These are phyloP conservation scores for Solanum infundibuliforme DNA, from an alignment of 257 asterid genomes.

Conservation along the genomic window DNA sequence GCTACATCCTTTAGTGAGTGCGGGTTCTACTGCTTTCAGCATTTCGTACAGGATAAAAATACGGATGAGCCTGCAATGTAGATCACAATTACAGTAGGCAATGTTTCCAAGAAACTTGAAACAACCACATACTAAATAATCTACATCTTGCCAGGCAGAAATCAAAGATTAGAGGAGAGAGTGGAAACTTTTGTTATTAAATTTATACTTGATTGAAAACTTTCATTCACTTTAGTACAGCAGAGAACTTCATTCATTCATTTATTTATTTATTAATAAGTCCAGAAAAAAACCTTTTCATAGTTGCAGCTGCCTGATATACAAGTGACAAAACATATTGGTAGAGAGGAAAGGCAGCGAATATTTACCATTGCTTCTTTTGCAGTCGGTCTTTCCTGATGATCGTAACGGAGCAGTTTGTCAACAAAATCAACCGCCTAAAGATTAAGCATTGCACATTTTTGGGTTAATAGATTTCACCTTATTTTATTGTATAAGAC, in stretches of 20 bases:
- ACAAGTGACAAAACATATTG: neutral
- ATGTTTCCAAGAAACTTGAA: neutral
- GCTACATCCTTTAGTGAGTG: slow-evolving; percentile 23
- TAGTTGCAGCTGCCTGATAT: neutral
- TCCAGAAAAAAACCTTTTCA: neutral
- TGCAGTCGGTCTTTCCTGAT: slow-evolving; percentile 92
- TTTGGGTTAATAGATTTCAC: neutral
- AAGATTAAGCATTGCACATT: neutral
- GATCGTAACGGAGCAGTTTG: slow-evolving; percentile 81
- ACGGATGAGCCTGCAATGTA: slow-evolving; percentile 76
- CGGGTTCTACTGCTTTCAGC: slow-evolving; percentile 80
- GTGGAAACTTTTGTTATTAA: neutral
- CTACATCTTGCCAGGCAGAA: neutral
- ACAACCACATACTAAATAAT: neutral
- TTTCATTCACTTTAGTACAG: neutral
- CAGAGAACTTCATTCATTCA: neutral
- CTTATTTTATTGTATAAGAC: neutral
- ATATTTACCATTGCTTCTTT: slow-evolving; percentile 87
- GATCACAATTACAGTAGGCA: neutral
- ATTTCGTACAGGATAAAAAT: slow-evolving; percentile 67
- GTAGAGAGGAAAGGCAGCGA: neutral
- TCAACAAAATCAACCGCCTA: slow-evolving; percentile 96
- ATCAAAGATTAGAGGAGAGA: neutral
- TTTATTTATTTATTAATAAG: neutral
- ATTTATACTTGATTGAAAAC: neutral